Evolutionary conservation across 2,329 filamentous ascomycete species (phyloP), one percentile per base, ranked within the genome.

Genomic region (Xylaria sp.): DNA sequence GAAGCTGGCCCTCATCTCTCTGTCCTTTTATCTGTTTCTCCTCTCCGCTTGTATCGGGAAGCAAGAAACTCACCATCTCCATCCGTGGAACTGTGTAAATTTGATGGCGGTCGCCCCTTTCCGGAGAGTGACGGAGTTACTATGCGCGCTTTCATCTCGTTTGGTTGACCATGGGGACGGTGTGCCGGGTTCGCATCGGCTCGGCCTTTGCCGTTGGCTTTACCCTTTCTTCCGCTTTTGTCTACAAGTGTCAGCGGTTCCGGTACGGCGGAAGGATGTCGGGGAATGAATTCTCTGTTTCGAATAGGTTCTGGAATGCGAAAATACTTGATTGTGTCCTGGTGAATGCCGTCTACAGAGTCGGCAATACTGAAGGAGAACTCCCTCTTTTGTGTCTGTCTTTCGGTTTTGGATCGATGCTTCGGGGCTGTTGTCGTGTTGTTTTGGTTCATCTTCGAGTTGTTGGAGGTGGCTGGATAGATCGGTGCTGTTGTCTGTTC

Each of bases 181-280:
- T 39, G 50, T 4, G 9, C 11, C 19, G 11, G 5, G 11, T 23
- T n/a, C 30, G 50, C n/a, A 16, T 19, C 5, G 6, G 35, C 50
- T 10, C 10, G 16, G 16, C 7, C 10, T 6, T n/a, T 19, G 2
- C 8, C 35, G 23, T 30, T 30, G 23, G 23, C 23, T 10, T 18
- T 44, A 1, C 7, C 49, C 42, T 6, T 42, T 13, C 9, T 10
- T 35, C 35, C 6, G 37, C 16, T 51, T 13, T 35, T 37, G 2
- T n/a, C 30, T 44, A 9, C 46, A 13, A 57, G n/a, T 2, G 3
- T 39, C 13, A 57, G 60, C 10, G 60, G 57, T 18, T 46, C 53
- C 8, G 51, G 19, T 10, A 52, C 39, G 8, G 50, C 51, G 4
- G 46, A 52, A 7, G 23, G n/a, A 19, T 52, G 48, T 23, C 23